phyloP scores from a whole-genome alignment of 352 stramenopile species.

The Phytophthora capsici region DNA sequence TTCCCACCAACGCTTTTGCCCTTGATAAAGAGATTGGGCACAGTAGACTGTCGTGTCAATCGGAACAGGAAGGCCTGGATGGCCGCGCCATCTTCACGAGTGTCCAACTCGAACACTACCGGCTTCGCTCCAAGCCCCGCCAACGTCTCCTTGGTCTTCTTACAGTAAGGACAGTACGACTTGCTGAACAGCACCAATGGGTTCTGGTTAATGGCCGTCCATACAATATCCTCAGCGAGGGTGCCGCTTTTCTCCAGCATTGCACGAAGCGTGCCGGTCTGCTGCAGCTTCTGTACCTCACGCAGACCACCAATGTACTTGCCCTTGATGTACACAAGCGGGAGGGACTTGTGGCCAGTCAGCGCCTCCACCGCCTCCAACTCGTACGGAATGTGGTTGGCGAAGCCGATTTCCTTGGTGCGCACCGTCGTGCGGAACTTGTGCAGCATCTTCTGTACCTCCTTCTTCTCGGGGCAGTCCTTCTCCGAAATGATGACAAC shows the following conservation, averaged over 20 bases:
- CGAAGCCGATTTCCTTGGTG: conserved; percentile 66
- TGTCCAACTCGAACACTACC: conserved; percentile 81
- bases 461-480: conserved; percentile 93
- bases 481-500: conserved; percentile 95
- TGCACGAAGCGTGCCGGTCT: conserved; percentile 81
- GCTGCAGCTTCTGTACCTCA: conserved; percentile 89
- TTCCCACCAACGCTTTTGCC: conserved; percentile 95
- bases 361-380: conserved; percentile 84
- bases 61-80: conserved; percentile 93
- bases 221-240: conserved; percentile 78
- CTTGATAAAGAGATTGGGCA: conserved; percentile 98
- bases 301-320: conserved; percentile 94
- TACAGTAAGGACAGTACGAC: conserved; percentile 89
- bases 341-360: conserved; percentile 92
- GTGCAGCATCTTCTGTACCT: conserved; percentile 86
- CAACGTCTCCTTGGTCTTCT: conserved; percentile 83
- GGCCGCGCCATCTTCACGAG: conserved; percentile 84
- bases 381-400: conserved; percentile 67
- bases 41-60: conserved; percentile 94
- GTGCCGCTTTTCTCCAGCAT: conserved; percentile 85
- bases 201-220: conserved; percentile 73
- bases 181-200: conserved; percentile 86
- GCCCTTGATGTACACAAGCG: conserved; percentile 96
- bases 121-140: conserved; percentile 63
- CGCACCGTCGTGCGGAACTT: conserved; percentile 68